Conservation (phyloP, 495 filamentous ascomycete species). For the Thozetella sp. region DNA sequence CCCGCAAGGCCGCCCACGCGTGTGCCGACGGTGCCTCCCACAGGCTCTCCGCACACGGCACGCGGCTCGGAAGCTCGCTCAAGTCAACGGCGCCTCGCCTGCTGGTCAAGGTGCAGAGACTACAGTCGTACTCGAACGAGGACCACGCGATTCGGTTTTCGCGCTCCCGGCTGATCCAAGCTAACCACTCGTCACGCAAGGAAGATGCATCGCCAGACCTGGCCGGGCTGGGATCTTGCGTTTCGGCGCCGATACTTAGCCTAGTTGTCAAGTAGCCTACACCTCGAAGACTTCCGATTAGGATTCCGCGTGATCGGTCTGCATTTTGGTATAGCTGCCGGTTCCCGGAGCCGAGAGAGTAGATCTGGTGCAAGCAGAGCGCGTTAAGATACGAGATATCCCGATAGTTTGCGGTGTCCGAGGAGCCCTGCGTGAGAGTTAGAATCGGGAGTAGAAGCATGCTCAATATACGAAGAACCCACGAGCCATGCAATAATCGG, state of each 20-base stretch:
- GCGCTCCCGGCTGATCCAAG: conserved; percentile 26
- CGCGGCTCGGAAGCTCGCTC: conserved; percentile 25
- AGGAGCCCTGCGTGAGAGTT: conserved; percentile 21
- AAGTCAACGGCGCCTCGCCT: conserved; percentile 31
- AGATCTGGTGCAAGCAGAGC: conserved; percentile 31
- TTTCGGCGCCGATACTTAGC: background rate
- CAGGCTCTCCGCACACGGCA: conserved; percentile 27
- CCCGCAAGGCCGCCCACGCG: conserved; percentile 21
- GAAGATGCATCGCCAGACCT: background rate
- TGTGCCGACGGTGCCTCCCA: conserved; percentile 29
- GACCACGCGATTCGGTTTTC: conserved; percentile 29
- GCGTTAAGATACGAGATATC: conserved; percentile 30
- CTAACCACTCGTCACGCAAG: conserved; percentile 11
- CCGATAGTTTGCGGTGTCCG: conserved; percentile 21
- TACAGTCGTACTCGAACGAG: conserved; percentile 33
- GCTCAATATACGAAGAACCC: conserved; percentile 1
- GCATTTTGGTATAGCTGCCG: conserved; percentile 30
- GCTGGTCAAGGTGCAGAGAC: conserved; percentile 31
- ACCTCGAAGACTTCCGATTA: conserved; percentile 30
- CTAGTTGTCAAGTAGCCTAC: conserved; percentile 21
- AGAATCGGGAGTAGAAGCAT: conserved; percentile 1
- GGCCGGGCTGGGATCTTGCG: background rate
- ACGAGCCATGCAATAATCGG: conserved; percentile 30
- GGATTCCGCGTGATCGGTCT: conserved; percentile 26
- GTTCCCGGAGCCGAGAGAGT: conserved; percentile 28